A percentile compares a stretch with the other conserved stretches of the same genome.
These are phyloP conservation scores for Asparagopsis taxiformis DNA, from an alignment of 31 red algal genomes.

Conservation along the genomic window DNA sequence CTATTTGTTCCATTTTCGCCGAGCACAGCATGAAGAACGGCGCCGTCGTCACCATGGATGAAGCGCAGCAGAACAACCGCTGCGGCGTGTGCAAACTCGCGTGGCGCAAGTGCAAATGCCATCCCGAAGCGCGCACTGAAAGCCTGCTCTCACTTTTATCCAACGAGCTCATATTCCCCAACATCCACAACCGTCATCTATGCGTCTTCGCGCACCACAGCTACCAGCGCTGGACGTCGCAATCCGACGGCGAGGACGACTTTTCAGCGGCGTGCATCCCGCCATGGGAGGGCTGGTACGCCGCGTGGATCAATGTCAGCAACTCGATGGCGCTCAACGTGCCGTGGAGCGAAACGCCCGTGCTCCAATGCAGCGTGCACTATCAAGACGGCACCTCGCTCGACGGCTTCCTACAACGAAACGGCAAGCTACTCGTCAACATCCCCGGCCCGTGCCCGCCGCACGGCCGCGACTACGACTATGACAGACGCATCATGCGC, in stretches of 20 bases:
- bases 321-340: background rate
- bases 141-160: too few species aligned
- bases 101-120: too few species aligned
- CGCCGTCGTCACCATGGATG: too few species aligned
- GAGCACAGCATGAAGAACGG: too few species aligned
- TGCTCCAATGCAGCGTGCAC: conserved; percentile 2
- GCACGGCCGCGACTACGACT: conserved; percentile 13
- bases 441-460: conserved; percentile 13
- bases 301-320: conserved; percentile 16
- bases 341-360: conserved; percentile 6
- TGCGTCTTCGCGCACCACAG: too few species aligned
- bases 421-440: conserved; percentile 1
- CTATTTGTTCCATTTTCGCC: too few species aligned
- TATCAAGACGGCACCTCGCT: conserved; percentile 14
- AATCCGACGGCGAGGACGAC: background rate
- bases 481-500: background rate
- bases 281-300: conserved; percentile 29
- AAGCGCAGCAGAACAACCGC: too few species aligned
- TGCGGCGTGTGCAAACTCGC: too few species aligned
- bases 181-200: too few species aligned
- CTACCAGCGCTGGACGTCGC: background rate
- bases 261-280: conserved; percentile 33
- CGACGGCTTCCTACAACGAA: conserved; percentile 16
- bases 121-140: too few species aligned
- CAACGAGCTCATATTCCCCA: too few species aligned